These are phyloP conservation scores for Cryptococcus deneoformans DNA, from an alignment of 1,284 basidiomycete genomes.

Conservation along the genomic window DNA sequence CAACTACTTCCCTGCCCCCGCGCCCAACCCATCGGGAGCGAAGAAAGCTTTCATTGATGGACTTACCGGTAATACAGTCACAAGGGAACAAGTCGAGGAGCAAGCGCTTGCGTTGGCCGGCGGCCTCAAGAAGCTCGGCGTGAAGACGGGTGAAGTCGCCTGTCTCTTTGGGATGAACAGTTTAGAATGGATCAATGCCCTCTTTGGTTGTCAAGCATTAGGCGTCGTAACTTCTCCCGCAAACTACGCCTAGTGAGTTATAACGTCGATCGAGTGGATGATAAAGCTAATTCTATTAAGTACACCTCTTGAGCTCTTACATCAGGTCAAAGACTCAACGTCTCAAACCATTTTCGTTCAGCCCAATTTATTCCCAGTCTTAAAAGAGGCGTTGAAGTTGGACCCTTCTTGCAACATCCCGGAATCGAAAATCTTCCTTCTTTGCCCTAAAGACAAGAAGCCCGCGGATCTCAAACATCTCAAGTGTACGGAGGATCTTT, in stretches of 20 bases:
- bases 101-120: conserved; percentile 59
- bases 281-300: conserved; percentile 11
- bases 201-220: conserved; percentile 55
- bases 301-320: conserved; percentile 43
- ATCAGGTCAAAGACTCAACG: conserved; percentile 54
- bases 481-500: conserved; percentile 21
- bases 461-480: conserved; percentile 8
- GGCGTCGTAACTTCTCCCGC: conserved; percentile 38
- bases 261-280: conserved; percentile 48
- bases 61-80: conserved; percentile 57
- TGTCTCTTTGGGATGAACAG: conserved; percentile 55
- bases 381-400: conserved; percentile 24
- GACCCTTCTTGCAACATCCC: conserved; percentile 12
- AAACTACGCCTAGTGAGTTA: conserved; percentile 47
- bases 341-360: conserved; percentile 59
- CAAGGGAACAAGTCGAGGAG: conserved; percentile 58
- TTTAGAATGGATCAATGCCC: conserved; percentile 61
- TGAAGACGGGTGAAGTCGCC: conserved; percentile 36
- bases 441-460: conserved; percentile 22
- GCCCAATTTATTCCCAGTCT: conserved; percentile 53
- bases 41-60: conserved; percentile 66
- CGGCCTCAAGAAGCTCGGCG: conserved; percentile 51
- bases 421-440: conserved; percentile 27
- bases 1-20: conserved; percentile 13
- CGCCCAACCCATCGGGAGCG: conserved; percentile 17